Percentiles rank a stretch among this genome's conserved stretches.
phyloP scores from a whole-genome alignment of 495 filamentous ascomycete species.

The Aspergillus avenaceus region DNA sequence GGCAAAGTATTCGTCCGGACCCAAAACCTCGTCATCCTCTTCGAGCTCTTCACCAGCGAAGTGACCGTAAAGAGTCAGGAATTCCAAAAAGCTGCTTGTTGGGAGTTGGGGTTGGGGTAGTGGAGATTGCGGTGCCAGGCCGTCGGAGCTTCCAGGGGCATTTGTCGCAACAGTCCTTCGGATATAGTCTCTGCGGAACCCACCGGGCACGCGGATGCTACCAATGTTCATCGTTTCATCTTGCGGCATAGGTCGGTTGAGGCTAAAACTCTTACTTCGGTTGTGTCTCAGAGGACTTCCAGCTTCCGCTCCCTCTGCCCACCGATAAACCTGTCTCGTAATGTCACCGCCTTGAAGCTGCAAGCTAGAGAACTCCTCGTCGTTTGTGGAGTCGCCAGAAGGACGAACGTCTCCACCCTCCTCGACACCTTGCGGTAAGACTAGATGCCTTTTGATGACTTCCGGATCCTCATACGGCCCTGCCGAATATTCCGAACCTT shows the following conservation, averaged over 20 bases:
- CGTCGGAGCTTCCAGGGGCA: slow-evolving; percentile 45
- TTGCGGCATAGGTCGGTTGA: slow-evolving; percentile 70
- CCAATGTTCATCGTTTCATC: slow-evolving; percentile 76
- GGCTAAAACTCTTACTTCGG: slow-evolving; percentile 81
- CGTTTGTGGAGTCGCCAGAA: slow-evolving; percentile 45
- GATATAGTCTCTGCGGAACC: slow-evolving; percentile 86
- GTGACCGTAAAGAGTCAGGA: slow-evolving; percentile 90
- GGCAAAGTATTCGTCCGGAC: slow-evolving; percentile 79
- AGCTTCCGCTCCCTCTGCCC: slow-evolving; percentile 77
- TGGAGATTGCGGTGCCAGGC: slow-evolving; percentile 31
- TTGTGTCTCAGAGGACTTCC: slow-evolving; percentile 41
- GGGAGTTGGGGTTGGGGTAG: slow-evolving; percentile 59
- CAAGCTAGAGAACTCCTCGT: slow-evolving; percentile 89
- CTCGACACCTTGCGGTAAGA: slow-evolving; percentile 54
- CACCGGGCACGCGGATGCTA: slow-evolving; percentile 85
- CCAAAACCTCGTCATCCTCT: slow-evolving; percentile 86
- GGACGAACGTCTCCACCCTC: slow-evolving; percentile 36
- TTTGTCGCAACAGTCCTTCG: slow-evolving; percentile 58
- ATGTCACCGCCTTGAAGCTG: slow-evolving; percentile 91
- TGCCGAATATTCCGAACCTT: slow-evolving; percentile 24
- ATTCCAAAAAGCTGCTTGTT: slow-evolving; percentile 91
- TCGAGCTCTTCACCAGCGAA: slow-evolving; percentile 95
- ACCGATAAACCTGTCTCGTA: slow-evolving; percentile 88
- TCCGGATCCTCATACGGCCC: slow-evolving; percentile 72
- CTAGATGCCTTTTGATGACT: slow-evolving; percentile 76